Evolutionary conservation across 495 filamentous ascomycete genomes (phyloP).

Genomic region (Xylaria nigripes): DNA sequence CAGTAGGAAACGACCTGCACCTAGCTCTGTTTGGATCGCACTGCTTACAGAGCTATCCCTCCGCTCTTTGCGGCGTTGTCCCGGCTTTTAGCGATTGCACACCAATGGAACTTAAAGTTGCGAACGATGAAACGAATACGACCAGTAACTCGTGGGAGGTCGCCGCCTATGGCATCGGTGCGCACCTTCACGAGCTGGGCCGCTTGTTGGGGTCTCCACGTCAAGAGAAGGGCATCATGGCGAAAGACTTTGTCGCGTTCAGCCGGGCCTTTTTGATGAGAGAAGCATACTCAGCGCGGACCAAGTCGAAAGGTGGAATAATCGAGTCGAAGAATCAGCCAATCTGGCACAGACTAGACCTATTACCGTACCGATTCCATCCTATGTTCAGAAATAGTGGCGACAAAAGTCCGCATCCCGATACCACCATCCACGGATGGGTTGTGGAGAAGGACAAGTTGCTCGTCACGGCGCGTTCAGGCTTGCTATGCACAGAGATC

Average conservation of each 20-base stretch:
- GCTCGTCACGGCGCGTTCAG: slow-evolving; percentile 70
- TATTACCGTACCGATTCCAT: slow-evolving; percentile 79
- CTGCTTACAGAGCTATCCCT: slow-evolving; percentile 76
- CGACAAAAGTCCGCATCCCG: slow-evolving; percentile 55
- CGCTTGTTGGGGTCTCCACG: slow-evolving; percentile 84
- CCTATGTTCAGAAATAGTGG: slow-evolving; percentile 81
- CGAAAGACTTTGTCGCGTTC: slow-evolving; percentile 71
- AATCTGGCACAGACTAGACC: slow-evolving; percentile 81
- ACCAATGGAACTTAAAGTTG: slow-evolving; percentile 67
- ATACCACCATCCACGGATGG: slow-evolving; percentile 82
- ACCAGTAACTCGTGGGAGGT: slow-evolving; percentile 86
- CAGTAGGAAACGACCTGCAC: slow-evolving; percentile 59
- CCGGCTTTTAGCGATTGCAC: slow-evolving; percentile 84
- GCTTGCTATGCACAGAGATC: slow-evolving; percentile 75
- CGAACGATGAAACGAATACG: slow-evolving; percentile 78
- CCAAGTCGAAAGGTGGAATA: slow-evolving; percentile 68
- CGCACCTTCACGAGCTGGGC: slow-evolving; percentile 81
- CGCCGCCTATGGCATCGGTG: slow-evolving; percentile 84
- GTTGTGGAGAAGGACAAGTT: slow-evolving; percentile 73
- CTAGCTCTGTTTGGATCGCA: slow-evolving; percentile 88
- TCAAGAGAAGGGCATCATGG: slow-evolving; percentile 81
- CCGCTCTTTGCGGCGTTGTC: slow-evolving; percentile 75
- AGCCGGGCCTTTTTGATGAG: slow-evolving; percentile 73
- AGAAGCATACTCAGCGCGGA: slow-evolving; percentile 77
- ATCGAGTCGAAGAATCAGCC: slow-evolving; percentile 72